Base-by-base conservation (phyloP, 805 yeast genomes). In the Suhomyces sp. region DNA sequence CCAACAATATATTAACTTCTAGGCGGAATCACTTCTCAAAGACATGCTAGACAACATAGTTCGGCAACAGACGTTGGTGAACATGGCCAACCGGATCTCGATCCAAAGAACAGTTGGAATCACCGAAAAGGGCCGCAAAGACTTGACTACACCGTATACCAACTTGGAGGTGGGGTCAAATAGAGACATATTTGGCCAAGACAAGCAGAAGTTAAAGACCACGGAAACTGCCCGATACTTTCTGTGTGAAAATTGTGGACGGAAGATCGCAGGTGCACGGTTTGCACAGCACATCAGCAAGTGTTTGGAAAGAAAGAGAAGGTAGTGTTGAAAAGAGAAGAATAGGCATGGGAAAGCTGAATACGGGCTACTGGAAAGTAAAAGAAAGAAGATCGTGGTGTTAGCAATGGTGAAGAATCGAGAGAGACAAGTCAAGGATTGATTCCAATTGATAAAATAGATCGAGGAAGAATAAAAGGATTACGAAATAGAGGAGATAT, bases 221-320 rank as follows among this genome's bases (percentile, higher is more conserved):
- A 48, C 60, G 5, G 87, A 79, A 28, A 54, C 72, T 12, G 62
- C 68, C 2, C 58, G 72, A 35, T 88, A 88, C 57, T 86, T 88
- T 49, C 75, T 68, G 37, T 91, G 98, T 61, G 71, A 73, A 4
- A 83, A 84, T 46, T 91, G 98, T 59, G 80, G 77, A 13, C 70
- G 98, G 38, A 87, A 82, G 50, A 83, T 91, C 6, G 91, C 96
- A 0, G 96, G 95, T 1, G 83, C 86, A 24, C 68, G 98, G 39
- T 90, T 87, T 69, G 97, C 98, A 2, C 88, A 86, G 26, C 98
- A 91, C 60, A 72, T 91, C 19, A 95, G 88, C 54, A 79, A 95
- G 49, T 91, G 98, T 55, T 60, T 88, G 16, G 86, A 87, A 28
- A 84, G 96, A 9, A 73, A 85, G 39, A 67, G 60, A 22, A 46